Evolutionary conservation across 371 early-diverging fungal species (phyloP), one percentile per base, ranked within the genome.

Genomic region (Fennellomyces sp.): DNA sequence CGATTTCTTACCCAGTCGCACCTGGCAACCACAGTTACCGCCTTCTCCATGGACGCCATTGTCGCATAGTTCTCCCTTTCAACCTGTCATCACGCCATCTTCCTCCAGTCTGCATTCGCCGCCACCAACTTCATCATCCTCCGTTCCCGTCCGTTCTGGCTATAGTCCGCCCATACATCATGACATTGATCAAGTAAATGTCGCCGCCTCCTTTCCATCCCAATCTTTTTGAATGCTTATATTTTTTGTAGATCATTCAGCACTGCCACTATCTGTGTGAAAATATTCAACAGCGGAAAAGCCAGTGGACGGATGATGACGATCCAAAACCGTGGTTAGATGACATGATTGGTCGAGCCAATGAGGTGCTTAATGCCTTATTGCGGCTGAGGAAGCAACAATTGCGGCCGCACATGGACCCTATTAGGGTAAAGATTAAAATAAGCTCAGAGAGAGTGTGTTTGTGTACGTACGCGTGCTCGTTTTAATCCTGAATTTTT

Each of bases 341-440:
- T 42, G 75, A 78, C 21, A 75, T 78, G 79, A 73, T 78, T 51
- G 56, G 60, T 5, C 68, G 66, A 56, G 73, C 79, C 2, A 78
- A 78, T 33, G 66, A 78, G 41, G 65, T 78, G 2, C 56, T 78
- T 1, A 75, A 78, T 67, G 75, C 75, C 21, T 58, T 78, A 27
- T 58, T 75, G 48, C 64, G 75, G 26, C 53, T 78, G n/a, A 64
- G 75, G 25, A 78, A 78, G 49, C 72, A 78, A 35, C 79, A 78
- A 53, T 5, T 33, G 45, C 30, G n/a, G 36, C 29, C 2, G 21
- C 5, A 3, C 6, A 23, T 21, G 1, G 21, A 45, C 12, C 45
- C 45, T 21, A 33, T 39, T 33, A 26, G 31, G n/a, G n/a, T 52
- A 25, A 41, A 45, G n/a, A n/a, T n/a, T n/a, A n/a, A 42, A 54